A percentile compares a stretch with the other conserved stretches of the same genome.
phyloP scores from a whole-genome alignment of 352 stramenopile species.

The Chrysophaeum taylorii region DNA sequence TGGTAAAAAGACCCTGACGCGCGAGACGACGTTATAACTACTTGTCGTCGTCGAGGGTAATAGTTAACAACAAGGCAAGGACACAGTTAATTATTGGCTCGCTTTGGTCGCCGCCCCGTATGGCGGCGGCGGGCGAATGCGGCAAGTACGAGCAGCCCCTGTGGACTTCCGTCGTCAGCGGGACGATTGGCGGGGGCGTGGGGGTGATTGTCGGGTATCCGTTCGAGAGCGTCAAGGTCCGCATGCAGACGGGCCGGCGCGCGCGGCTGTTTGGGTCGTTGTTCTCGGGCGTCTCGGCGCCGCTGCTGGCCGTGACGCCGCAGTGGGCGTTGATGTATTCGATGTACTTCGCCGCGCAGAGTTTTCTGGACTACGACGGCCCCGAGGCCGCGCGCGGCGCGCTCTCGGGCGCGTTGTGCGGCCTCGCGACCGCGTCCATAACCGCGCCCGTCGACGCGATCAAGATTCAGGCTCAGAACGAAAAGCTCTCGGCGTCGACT shows the following conservation, averaged over 20 bases:
- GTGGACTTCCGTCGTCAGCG: not conserved
- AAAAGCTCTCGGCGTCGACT: not conserved
- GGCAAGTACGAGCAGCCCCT: conserved; percentile 36
- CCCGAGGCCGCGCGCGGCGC: not conserved
- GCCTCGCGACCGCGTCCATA: not conserved
- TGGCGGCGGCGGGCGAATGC: conserved; percentile 26
- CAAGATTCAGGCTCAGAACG: conserved; percentile 1
- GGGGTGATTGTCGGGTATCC: not conserved
- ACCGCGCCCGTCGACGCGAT: not conserved
- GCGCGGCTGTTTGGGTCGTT: not conserved
- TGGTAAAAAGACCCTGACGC: too few species aligned
- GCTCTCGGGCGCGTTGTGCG: not conserved
- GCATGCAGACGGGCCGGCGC: not conserved
- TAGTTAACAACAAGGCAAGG: too few species aligned
- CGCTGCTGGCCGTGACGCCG: conserved; percentile 10
- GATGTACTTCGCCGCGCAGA: not conserved
- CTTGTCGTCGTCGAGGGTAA: too few species aligned
- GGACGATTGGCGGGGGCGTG: not conserved
- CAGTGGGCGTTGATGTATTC: not conserved
- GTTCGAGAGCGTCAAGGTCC: conserved; percentile 9
- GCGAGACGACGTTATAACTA: too few species aligned
- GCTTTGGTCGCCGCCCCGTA: too few species aligned
- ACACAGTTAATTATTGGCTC: too few species aligned
- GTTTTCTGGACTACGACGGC: not conserved
- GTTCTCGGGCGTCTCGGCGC: conserved; percentile 3